A percentile compares a stretch with the other conserved stretches of the same genome.
Conservation (phyloP, 331 rosid species). For the Erythrophleum ivorense region DNA sequence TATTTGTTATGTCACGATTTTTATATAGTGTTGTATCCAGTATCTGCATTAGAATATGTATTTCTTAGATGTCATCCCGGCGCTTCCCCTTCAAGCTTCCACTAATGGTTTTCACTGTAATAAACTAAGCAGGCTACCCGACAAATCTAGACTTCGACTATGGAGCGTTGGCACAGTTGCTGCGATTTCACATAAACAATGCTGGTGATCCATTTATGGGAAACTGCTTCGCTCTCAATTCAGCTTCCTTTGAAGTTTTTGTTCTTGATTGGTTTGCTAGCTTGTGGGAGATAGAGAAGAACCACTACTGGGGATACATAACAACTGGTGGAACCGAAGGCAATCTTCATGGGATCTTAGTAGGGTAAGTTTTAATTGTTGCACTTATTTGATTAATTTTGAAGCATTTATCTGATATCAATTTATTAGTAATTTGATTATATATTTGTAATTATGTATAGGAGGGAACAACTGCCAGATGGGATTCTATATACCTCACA, state of each 20-base stretch:
- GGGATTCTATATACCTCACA: slow-evolving; percentile 70
- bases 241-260: slow-evolving; percentile 63
- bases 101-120: background rate
- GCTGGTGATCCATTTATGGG: slow-evolving; percentile 69
- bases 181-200: slow-evolving; percentile 67
- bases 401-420: too few relatives aligned
- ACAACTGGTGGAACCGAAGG: slow-evolving; percentile 77
- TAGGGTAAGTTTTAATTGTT: slow-evolving; percentile 18
- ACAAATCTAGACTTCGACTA: slow-evolving; percentile 67
- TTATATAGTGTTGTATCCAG: too few relatives aligned
- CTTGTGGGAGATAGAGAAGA: slow-evolving; percentile 64
- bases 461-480: slow-evolving; percentile 70
- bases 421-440: too few relatives aligned
- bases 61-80: too few relatives aligned
- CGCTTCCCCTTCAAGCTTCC: too few relatives aligned
- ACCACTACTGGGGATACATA: slow-evolving; percentile 68
- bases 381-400: too few relatives aligned
- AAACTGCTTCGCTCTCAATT: slow-evolving; percentile 66
- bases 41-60: too few relatives aligned
- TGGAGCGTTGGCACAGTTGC: slow-evolving; percentile 51
- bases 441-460: background rate
- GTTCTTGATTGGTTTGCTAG: slow-evolving; percentile 76
- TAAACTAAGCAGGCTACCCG: slow-evolving; percentile 53
- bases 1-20: too few relatives aligned
- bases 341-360: slow-evolving; percentile 65